A percentile compares a stretch with the other conserved stretches of the same genome.
These are phyloP conservation scores for Phytophthora cajani DNA, from an alignment of 352 stramenopile species.

Conservation along the genomic window DNA sequence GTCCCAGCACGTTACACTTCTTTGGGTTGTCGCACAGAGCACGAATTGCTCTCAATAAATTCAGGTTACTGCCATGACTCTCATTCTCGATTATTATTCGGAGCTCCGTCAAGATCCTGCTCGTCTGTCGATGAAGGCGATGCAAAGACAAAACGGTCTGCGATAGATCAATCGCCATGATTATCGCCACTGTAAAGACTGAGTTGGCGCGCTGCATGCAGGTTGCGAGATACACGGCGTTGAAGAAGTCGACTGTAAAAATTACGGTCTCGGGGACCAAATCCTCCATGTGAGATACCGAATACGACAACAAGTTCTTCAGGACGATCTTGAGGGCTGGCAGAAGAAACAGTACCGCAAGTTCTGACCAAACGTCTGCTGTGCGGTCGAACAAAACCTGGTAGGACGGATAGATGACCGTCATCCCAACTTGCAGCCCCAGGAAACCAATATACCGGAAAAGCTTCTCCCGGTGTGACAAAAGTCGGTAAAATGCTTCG, in stretches of 20 bases:
- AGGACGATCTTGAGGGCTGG: constrained; percentile 32
- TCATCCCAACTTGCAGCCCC: constrained; percentile 7
- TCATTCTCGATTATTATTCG: background rate
- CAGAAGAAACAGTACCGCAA: constrained; percentile 15
- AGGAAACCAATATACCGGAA: constrained; percentile 9
- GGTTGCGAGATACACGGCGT: constrained; percentile 39
- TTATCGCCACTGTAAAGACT: background rate
- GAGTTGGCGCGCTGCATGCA: constrained; percentile 44
- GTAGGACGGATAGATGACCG: constrained; percentile 11
- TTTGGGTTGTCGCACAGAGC: background rate
- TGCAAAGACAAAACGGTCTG: constrained; percentile 4
- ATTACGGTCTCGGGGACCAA: constrained; percentile 45
- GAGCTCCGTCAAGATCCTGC: background rate
- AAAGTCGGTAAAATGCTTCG: background rate
- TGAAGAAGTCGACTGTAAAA: constrained; percentile 53
- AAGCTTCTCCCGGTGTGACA: constrained; percentile 4
- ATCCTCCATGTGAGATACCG: constrained; percentile 36
- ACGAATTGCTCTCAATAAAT: background rate
- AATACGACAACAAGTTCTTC: constrained; percentile 29
- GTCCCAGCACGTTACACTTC: background rate
- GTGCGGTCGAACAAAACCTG: constrained; percentile 9
- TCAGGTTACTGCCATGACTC: too few species aligned
- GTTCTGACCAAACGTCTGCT: background rate
- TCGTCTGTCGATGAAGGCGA: background rate
- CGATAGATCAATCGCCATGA: constrained; percentile 9